Evolutionary conservation across 2,329 filamentous ascomycete genomes (phyloP).

Genomic region (Colletotrichum scovillei): DNA sequence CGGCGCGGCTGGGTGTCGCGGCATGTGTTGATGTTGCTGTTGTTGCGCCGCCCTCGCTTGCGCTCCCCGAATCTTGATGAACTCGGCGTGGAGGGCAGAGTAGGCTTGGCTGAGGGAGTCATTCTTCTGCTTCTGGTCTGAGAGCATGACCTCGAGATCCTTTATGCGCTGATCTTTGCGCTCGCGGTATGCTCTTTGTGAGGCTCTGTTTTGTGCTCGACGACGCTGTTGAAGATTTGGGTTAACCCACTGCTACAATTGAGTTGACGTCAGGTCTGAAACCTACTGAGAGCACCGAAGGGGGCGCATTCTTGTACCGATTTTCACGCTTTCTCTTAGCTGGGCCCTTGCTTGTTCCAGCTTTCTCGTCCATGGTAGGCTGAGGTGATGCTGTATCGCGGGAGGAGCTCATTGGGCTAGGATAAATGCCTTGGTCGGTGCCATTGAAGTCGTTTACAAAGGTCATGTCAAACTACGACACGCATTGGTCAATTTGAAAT

Average conservation of each 20-base stretch:
- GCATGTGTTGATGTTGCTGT: conserved; percentile 21
- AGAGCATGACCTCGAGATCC: conserved; percentile 69
- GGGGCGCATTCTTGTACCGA: conserved; percentile 64
- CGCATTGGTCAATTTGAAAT: neutral
- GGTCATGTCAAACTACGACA: conserved; percentile 36
- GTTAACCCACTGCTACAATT: neutral
- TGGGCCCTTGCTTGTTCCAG: conserved; percentile 46
- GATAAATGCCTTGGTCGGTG: conserved; percentile 43
- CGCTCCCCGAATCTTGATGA: conserved; percentile 47
- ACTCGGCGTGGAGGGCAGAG: conserved; percentile 58
- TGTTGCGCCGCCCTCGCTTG: conserved; percentile 22
- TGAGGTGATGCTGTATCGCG: conserved; percentile 37
- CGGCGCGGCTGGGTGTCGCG: conserved; percentile 27
- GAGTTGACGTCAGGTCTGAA: neutral
- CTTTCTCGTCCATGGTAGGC: conserved; percentile 24
- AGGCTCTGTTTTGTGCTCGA: conserved; percentile 46
- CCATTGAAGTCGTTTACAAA: conserved; percentile 41
- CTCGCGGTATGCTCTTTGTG: conserved; percentile 46
- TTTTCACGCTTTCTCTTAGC: conserved; percentile 63
- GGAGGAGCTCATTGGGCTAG: conserved; percentile 44
- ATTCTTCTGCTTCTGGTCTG: conserved; percentile 65
- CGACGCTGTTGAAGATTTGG: conserved; percentile 40
- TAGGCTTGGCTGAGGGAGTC: conserved; percentile 66
- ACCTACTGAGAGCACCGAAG: conserved; percentile 60
- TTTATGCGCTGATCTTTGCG: conserved; percentile 68